phyloP scores from a whole-genome alignment of 768 basidiomycete genomes.

The Suillus subaureus region DNA sequence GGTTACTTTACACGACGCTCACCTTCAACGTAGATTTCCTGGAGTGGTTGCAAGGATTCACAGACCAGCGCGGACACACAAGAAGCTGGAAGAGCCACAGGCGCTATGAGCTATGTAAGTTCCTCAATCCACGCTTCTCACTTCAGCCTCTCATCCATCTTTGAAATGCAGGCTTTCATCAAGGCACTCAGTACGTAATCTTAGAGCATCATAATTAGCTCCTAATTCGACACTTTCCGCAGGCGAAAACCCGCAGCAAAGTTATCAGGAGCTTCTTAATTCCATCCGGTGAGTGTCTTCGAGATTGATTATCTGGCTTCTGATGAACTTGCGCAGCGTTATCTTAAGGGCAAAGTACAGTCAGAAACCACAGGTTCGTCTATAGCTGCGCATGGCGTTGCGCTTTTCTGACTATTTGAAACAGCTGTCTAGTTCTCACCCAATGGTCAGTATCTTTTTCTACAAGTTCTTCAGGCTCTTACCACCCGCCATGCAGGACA shows the following conservation, averaged over 20 bases:
- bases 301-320: not conserved
- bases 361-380: slow-evolving; percentile 55
- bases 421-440: slow-evolving; percentile 45
- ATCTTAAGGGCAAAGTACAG: slow-evolving; percentile 50
- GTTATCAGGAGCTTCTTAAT: slow-evolving; percentile 51
- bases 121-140: not conserved
- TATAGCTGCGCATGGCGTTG: not conserved
- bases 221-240: slow-evolving; percentile 8
- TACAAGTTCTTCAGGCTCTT: not conserved
- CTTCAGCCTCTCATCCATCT: not conserved
- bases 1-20: not conserved
- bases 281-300: slow-evolving; percentile 41
- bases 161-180: slow-evolving; percentile 53
- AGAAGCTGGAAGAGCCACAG: slow-evolving; percentile 66
- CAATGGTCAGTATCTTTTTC: slow-evolving; percentile 37
- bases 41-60: slow-evolving; percentile 79
- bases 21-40: slow-evolving; percentile 60
- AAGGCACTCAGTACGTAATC: slow-evolving; percentile 47
- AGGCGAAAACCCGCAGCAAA: slow-evolving; percentile 51
- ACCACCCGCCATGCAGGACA: slow-evolving; percentile 24
- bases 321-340: slow-evolving; percentile 25
- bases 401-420: slow-evolving; percentile 11
- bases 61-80: slow-evolving; percentile 82
- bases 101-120: slow-evolving; percentile 80
- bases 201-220: not conserved